Evolutionary conservation across 23 red algal genomes (phyloP).

Genomic region (Cyanidiococcus yangmingshanensis): DNA sequence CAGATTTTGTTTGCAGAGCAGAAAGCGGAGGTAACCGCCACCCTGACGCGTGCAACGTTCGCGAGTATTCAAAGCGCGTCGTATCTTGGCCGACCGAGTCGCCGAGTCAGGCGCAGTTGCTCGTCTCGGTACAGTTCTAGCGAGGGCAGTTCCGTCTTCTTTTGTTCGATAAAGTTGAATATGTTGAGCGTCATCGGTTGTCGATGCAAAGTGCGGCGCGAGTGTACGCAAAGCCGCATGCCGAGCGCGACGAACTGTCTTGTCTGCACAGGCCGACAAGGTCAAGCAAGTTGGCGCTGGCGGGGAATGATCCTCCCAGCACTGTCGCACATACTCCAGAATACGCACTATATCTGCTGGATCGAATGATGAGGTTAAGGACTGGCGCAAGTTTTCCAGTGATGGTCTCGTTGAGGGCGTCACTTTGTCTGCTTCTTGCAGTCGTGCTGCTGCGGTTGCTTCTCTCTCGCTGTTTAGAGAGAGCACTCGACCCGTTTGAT

Average conservation of each 20-base stretch:
- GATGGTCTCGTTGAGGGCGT: neutral
- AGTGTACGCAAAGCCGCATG: slow-evolving; percentile 37
- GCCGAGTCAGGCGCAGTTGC: neutral
- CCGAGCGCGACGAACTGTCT: slow-evolving; percentile 22
- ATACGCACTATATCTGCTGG: neutral
- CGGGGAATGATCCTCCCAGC: neutral
- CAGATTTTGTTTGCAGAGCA: slow-evolving; percentile 66
- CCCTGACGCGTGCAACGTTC: neutral
- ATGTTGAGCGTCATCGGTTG: slow-evolving; percentile 21
- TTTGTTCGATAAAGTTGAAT: slow-evolving; percentile 19
- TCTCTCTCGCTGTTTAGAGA: neutral
- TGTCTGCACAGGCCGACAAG: slow-evolving; percentile 38
- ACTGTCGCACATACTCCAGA: slow-evolving; percentile 7
- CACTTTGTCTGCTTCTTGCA: neutral
- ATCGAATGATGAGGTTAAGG: neutral
- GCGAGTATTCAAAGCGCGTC: slow-evolving; percentile 16
- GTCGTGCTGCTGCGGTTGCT: neutral
- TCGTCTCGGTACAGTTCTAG: neutral
- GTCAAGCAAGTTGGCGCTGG: neutral
- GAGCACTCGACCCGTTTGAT: neutral
- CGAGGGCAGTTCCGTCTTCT: neutral
- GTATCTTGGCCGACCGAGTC: slow-evolving; percentile 10
- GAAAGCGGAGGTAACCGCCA: slow-evolving; percentile 32
- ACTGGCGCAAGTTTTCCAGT: slow-evolving; percentile 15
- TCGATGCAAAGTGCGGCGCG: slow-evolving; percentile 24